These are phyloP conservation scores for Kwoniella sp. DNA, from an alignment of 768 basidiomycete species.

Conservation along the genomic window DNA sequence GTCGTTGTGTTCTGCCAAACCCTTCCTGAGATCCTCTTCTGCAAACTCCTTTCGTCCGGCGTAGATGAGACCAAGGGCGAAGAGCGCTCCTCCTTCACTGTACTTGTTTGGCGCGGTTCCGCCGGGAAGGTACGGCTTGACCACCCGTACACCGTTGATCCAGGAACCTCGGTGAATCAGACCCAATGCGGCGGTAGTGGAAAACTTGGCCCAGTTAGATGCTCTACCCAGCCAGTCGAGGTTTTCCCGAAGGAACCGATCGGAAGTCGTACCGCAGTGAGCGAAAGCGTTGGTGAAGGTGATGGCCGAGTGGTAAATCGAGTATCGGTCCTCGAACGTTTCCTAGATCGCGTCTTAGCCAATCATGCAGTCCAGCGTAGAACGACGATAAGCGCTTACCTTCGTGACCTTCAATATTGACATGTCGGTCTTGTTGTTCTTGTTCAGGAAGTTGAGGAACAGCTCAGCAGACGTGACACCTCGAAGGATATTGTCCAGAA, in stretches of 20 bases:
- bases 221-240: conserved; percentile 94
- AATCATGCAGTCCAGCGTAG: neutral
- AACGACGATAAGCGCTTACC: conserved; percentile 52
- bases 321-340: conserved; percentile 63
- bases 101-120: conserved; percentile 68
- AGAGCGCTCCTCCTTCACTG: conserved; percentile 93
- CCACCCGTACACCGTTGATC: conserved; percentile 83
- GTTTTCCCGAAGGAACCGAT: conserved; percentile 86
- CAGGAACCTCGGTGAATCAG: conserved; percentile 97
- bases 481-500: conserved; percentile 74
- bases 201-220: conserved; percentile 98
- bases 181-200: conserved; percentile 91
- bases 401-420: conserved; percentile 89
- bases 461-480: conserved; percentile 89
- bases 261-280: conserved; percentile 96
- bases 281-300: conserved; percentile 97
- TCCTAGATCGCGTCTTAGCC: neutral
- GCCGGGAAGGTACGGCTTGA: conserved; percentile 86
- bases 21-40: conserved; percentile 70
- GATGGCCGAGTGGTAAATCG: conserved; percentile 94
- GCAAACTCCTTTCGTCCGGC: conserved; percentile 69
- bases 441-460: conserved; percentile 90
- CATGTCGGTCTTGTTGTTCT: conserved; percentile 88
- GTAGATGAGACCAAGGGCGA: conserved; percentile 89
- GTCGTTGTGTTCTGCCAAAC: conserved; percentile 55